These are phyloP conservation scores for Cladosporium cucumerinum DNA, from an alignment of 2,329 filamentous ascomycete species.

Conservation along the genomic window DNA sequence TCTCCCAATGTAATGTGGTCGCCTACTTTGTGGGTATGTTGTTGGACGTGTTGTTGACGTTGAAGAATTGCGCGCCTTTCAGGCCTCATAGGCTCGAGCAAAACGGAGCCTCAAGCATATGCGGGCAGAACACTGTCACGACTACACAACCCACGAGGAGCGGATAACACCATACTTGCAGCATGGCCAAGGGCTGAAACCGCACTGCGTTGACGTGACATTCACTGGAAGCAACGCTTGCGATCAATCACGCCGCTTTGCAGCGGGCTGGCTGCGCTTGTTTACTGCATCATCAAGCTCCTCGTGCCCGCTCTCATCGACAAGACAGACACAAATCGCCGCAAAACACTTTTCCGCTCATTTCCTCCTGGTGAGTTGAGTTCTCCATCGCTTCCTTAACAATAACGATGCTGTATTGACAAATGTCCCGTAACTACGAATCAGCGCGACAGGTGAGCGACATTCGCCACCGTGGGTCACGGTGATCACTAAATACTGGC, in stretches of 20 bases:
- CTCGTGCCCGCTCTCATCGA: background rate
- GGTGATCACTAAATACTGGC: background rate
- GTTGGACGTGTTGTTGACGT: background rate
- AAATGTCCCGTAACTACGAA: background rate
- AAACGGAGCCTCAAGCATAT: background rate
- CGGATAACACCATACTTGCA: background rate
- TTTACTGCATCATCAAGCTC: background rate
- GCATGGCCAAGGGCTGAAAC: background rate
- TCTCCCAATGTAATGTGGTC: background rate
- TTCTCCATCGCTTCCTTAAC: background rate
- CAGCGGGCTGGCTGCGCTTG: background rate
- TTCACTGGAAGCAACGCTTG: background rate
- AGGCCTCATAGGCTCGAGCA: background rate
- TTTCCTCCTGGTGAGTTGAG: background rate
- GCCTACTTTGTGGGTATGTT: background rate
- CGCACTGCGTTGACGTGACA: background rate
- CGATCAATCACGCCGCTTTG: background rate
- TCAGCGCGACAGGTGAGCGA: background rate
- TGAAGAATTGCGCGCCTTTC: background rate
- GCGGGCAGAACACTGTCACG: background rate
- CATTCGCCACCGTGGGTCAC: too few relatives aligned
- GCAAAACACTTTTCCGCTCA: background rate
- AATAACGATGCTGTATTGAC: background rate
- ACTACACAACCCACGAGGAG: background rate
- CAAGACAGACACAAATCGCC: background rate